Percentiles rank a stretch among this genome's conserved stretches.
phyloP scores from a whole-genome alignment of 208 protist species.

The Histomonas meleagridis region DNA sequence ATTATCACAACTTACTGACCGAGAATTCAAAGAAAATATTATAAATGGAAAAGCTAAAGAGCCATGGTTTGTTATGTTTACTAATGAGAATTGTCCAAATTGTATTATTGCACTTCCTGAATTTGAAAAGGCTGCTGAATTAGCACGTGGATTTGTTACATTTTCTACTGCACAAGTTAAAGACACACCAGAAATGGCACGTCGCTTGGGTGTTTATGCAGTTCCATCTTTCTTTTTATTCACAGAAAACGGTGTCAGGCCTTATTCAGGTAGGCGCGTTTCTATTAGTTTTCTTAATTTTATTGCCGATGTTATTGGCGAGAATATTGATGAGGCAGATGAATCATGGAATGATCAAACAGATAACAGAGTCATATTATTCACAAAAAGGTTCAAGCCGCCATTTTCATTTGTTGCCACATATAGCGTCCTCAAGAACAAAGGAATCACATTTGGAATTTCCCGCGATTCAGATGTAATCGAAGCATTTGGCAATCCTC shows the following conservation, averaged over 20 bases:
- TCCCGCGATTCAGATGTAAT: not conserved
- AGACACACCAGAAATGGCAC: not conserved
- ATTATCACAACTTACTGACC: too few species aligned
- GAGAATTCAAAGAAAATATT: too few species aligned
- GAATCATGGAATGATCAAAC: not conserved
- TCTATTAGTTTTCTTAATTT: not conserved
- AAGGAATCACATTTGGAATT: constrained; percentile 9
- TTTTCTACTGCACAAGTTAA: not conserved
- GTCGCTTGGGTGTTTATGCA: not conserved
- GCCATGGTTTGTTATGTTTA: constrained; percentile 36
- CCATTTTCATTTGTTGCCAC: not conserved
- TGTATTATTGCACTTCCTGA: not conserved
- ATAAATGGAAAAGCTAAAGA: too few species aligned
- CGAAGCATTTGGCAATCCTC: constrained; percentile 14
- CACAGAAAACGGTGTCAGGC: not conserved
- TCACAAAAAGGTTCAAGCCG: not conserved
- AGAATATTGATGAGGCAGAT: not conserved
- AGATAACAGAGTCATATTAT: constrained; percentile 8
- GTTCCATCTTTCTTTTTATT: constrained; percentile 12
- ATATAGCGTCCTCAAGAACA: not conserved
- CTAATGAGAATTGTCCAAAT: not conserved
- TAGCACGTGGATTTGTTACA: not conserved
- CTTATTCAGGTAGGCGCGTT: not conserved
- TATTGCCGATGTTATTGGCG: not conserved
- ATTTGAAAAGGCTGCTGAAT: not conserved